phyloP scores from a whole-genome alignment of 139 green algal species.

The Chlamydomonas sp. region DNA sequence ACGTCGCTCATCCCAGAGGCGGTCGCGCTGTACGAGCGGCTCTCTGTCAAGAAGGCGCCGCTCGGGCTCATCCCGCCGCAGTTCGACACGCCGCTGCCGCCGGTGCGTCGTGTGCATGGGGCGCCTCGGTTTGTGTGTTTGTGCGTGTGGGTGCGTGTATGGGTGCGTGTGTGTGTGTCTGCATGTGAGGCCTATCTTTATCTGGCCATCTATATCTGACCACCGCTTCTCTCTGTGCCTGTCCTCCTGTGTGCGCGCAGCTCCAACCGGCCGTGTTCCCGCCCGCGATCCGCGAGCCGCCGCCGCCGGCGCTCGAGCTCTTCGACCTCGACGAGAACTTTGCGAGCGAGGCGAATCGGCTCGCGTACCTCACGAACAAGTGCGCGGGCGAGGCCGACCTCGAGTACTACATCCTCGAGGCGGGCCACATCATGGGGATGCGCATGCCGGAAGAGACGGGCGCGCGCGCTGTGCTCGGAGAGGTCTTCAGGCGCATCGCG shows the following conservation, averaged over 20 bases:
- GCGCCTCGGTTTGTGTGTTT: no score
- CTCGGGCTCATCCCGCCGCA: conserved; percentile 64
- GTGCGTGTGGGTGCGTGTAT: no score
- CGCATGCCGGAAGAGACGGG: conserved; percentile 18
- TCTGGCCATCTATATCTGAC: no score
- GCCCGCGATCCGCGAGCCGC: conserved; percentile 60
- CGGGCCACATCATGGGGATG: conserved; percentile 57
- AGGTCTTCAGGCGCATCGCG: conserved; percentile 56
- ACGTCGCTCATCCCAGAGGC: conserved; percentile 48
- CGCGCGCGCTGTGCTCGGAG: conserved; percentile 31
- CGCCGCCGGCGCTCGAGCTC: conserved; percentile 70
- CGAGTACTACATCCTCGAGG: conserved; percentile 66
- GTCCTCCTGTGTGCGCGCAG: no score
- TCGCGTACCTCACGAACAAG: conserved; percentile 65
- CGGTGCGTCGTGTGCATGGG: no score
- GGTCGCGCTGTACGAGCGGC: conserved; percentile 53
- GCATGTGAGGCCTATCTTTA: no score
- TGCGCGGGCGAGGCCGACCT: conserved; percentile 59
- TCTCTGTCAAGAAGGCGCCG: conserved; percentile 54
- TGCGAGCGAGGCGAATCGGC: conserved; percentile 51
- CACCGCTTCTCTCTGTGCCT: no score
- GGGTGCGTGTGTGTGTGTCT: no score
- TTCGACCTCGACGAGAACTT: conserved; percentile 83
- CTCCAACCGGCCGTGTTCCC: conserved; percentile 75
- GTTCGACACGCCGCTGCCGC: conserved; percentile 74